phyloP scores from a whole-genome alignment of 495 filamentous ascomycete species.

The Geoglossum glabrum region DNA sequence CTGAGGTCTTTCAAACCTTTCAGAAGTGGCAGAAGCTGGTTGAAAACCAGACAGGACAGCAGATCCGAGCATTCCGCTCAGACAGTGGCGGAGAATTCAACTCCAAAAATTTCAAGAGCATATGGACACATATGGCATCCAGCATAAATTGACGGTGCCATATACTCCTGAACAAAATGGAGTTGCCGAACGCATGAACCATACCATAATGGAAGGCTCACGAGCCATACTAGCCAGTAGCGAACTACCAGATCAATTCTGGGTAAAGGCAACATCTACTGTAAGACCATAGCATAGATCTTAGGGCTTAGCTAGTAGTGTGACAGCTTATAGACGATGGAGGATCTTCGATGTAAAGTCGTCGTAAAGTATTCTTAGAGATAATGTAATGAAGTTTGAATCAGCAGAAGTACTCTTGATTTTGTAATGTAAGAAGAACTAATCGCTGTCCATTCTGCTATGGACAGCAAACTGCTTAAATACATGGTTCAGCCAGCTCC shows the following conservation, averaged over 20 bases:
- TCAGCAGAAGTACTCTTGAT: too few species aligned
- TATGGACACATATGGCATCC: background rate
- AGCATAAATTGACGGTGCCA: background rate
- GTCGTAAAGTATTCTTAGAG: too few species aligned
- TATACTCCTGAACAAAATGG: conserved; percentile 1
- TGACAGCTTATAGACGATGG: too few species aligned
- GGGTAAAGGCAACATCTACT: background rate
- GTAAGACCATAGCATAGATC: too few species aligned
- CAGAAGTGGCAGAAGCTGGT: background rate
- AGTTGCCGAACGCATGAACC: background rate
- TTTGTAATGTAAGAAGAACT: too few species aligned
- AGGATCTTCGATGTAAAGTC: too few species aligned
- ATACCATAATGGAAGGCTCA: background rate
- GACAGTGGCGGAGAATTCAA: background rate
- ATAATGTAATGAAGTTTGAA: too few species aligned
- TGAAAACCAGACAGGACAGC: background rate
- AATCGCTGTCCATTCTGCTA: too few species aligned
- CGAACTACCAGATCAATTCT: background rate
- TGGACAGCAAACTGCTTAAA: too few species aligned
- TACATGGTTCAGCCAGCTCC: too few species aligned
- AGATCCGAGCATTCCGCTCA: background rate
- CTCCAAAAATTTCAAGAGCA: background rate
- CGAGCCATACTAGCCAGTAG: background rate
- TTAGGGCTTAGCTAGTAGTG: too few species aligned
- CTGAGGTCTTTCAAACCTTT: background rate